A percentile compares a stretch with the other conserved stretches of the same genome.
These are phyloP conservation scores for Kappamyces sp. DNA, from an alignment of 192 early-diverging fungal genomes.

Conservation along the genomic window DNA sequence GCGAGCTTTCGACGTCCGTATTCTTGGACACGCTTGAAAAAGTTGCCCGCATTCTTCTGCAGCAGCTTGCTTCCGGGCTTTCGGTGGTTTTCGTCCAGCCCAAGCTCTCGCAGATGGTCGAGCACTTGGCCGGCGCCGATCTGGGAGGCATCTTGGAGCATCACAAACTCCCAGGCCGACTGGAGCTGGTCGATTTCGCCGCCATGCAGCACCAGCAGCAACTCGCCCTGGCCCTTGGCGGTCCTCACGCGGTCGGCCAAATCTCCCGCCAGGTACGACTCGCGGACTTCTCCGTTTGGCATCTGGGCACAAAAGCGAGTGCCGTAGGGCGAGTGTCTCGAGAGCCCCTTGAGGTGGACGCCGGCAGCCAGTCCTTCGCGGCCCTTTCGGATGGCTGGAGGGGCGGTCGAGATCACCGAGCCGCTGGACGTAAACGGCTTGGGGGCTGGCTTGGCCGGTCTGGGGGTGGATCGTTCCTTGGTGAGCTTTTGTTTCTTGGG, in stretches of 20 bases:
- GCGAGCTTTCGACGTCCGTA: slow-evolving; percentile 2
- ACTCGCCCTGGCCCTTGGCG: not conserved
- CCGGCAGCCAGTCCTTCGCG: slow-evolving; percentile 6
- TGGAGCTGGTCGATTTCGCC: slow-evolving; percentile 12
- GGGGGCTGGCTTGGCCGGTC: too few species aligned
- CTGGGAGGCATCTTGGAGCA: too few species aligned
- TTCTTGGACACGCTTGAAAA: slow-evolving; percentile 17
- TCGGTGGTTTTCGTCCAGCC: slow-evolving; percentile 11
- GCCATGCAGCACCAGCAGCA: not conserved
- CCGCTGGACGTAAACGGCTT: not conserved
- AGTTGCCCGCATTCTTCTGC: slow-evolving; percentile 18
- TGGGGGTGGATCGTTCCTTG: too few species aligned
- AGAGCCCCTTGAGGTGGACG: slow-evolving; percentile 3
- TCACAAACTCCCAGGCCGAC: slow-evolving; percentile 9
- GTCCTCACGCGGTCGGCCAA: slow-evolving; percentile 7
- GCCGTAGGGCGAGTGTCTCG: slow-evolving; percentile 16
- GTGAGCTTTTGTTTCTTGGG: too few species aligned
- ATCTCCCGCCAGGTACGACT: slow-evolving; percentile 11
- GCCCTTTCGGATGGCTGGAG: not conserved
- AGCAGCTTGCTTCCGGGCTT: not conserved
- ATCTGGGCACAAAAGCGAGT: slow-evolving; percentile 10
- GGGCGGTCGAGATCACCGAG: not conserved
- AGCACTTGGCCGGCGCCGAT: slow-evolving; percentile 11
- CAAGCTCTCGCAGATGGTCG: not conserved
- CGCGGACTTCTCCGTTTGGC: not conserved